A percentile compares a stretch with the other conserved stretches of the same genome.
These are phyloP conservation scores for Globisporangium nagaii DNA, from an alignment of 352 stramenopile species.

Conservation along the genomic window DNA sequence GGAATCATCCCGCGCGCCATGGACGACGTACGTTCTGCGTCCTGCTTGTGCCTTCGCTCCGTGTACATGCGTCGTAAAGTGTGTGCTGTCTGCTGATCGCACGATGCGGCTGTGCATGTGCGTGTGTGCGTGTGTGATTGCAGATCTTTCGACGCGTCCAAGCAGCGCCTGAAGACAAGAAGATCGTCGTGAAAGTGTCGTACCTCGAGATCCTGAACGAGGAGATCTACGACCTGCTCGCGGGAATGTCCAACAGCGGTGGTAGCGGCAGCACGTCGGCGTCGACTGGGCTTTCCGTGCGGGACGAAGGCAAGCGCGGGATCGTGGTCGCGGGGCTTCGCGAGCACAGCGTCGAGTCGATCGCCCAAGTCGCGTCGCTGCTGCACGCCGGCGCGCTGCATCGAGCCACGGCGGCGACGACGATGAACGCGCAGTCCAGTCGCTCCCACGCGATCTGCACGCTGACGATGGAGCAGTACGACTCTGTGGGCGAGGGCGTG, in stretches of 20 bases:
- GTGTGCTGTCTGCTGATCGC: not conserved
- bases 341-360: constrained; percentile 61
- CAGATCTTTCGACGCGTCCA: constrained; percentile 52
- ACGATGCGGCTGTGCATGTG: not conserved
- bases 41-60: not conserved
- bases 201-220: constrained; percentile 94
- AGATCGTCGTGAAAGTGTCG: constrained; percentile 54
- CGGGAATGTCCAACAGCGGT: not conserved
- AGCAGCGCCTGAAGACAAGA: constrained; percentile 18
- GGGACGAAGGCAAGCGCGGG: constrained; percentile 87
- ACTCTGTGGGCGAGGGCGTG: constrained; percentile 14
- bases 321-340: constrained; percentile 85
- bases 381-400: constrained; percentile 36
- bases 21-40: constrained; percentile 31
- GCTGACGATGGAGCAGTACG: constrained; percentile 71
- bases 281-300: constrained; percentile 51
- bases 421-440: constrained; percentile 74
- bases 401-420: constrained; percentile 61
- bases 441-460: constrained; percentile 90
- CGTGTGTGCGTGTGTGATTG: not conserved
- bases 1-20: constrained; percentile 85
- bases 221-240: constrained; percentile 93
- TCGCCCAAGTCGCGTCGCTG: constrained; percentile 35
- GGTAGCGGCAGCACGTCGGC: constrained; percentile 9
- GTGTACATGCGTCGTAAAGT: not conserved